A percentile compares a stretch with the other conserved stretches of the same genome.
These are phyloP conservation scores for Corrigiola litoralis DNA, from an alignment of 179 eudicot genomes.

Conservation along the genomic window DNA sequence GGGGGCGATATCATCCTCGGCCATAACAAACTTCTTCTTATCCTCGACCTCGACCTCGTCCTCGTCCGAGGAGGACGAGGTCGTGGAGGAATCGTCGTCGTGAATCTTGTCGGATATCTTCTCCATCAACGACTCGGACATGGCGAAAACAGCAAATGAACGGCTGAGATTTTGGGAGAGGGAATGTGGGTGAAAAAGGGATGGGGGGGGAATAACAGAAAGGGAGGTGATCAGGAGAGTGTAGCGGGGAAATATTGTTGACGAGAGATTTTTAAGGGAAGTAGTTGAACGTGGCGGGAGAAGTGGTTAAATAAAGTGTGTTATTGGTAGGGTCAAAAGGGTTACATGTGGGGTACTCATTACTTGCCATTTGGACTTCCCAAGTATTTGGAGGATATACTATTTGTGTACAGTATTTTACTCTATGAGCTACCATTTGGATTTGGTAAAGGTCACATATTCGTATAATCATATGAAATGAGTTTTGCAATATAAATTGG, in stretches of 20 bases:
- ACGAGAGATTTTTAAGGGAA: no score
- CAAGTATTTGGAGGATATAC: no score
- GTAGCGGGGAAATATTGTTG: no score
- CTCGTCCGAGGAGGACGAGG: constrained; percentile 60
- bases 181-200: not conserved
- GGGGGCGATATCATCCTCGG: constrained; percentile 9
- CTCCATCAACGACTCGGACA: constrained; percentile 56
- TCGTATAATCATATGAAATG: no score
- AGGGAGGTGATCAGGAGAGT: no score
- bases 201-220: not conserved
- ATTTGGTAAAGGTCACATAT: no score
- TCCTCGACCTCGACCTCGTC: constrained; percentile 18
- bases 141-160: not conserved
- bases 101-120: constrained; percentile 51
- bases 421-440: no score
- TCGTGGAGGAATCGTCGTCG: constrained; percentile 45
- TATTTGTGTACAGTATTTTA: no score
- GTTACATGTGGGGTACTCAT: constrained; percentile 22
- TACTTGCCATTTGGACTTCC: constrained; percentile 15
- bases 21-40: constrained; percentile 14
- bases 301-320: not conserved
- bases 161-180: not conserved
- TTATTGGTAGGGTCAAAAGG: constrained; percentile 3
- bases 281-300: not conserved
- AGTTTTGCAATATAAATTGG: no score